phyloP scores from a whole-genome alignment of 2,329 filamentous ascomycete genomes.

The Trichoderma endophyticum region DNA sequence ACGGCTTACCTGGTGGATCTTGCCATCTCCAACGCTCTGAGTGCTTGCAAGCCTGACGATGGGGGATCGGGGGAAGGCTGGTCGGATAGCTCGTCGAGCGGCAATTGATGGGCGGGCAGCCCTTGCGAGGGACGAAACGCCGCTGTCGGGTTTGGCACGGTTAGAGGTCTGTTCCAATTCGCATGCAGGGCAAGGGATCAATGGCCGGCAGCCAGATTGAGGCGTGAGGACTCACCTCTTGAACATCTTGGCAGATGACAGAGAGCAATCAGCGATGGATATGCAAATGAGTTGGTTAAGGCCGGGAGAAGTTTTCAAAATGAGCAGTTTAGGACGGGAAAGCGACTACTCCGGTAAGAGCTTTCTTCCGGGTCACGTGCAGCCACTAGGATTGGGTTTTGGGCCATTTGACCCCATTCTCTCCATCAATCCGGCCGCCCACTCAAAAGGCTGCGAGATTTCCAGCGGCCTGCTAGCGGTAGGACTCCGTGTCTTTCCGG shows the following conservation, averaged over 20 bases:
- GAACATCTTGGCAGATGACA: constrained; percentile 74
- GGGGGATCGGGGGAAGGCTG: constrained; percentile 54
- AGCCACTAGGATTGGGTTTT: constrained; percentile 9
- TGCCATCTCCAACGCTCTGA: constrained; percentile 57
- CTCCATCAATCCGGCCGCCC: not conserved
- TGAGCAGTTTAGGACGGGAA: constrained; percentile 48
- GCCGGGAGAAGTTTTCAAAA: constrained; percentile 48
- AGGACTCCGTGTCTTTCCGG: constrained; percentile 11
- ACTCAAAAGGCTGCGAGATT: constrained; percentile 1
- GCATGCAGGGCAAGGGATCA: constrained; percentile 25
- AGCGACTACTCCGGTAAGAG: constrained; percentile 43
- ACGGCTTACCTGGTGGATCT: constrained; percentile 63
- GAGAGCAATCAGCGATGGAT: constrained; percentile 60
- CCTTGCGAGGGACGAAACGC: constrained; percentile 63
- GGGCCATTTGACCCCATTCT: constrained; percentile 1
- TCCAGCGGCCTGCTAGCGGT: not conserved
- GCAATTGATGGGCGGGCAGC: constrained; percentile 60
- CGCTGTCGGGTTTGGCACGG: constrained; percentile 46
- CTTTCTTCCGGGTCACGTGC: constrained; percentile 42
- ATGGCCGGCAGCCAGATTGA: constrained; percentile 20
- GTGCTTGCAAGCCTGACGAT: constrained; percentile 59
- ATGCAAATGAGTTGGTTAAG: constrained; percentile 55
- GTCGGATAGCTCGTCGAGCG: constrained; percentile 57
- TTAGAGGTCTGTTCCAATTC: constrained; percentile 52
- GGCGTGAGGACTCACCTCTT: constrained; percentile 64